Conservation (phyloP, 106 monocot species). For the Dactylorhiza incarnata region DNA sequence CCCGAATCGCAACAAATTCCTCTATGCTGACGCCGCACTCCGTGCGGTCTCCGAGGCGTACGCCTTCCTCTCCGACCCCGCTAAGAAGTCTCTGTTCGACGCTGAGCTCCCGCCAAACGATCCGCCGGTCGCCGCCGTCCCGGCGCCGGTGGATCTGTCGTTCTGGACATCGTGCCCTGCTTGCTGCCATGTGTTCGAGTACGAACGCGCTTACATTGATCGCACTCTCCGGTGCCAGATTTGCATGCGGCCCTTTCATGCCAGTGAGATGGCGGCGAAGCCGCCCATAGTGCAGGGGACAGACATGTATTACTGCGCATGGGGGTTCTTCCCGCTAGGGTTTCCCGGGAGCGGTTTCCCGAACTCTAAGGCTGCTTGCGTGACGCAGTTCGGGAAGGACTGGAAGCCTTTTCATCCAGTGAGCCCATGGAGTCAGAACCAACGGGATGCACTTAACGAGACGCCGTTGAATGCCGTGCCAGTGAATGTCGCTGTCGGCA, state of each 20-base stretch:
- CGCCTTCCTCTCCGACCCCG: conserved; percentile 44
- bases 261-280: conserved; percentile 23
- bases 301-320: conserved; percentile 23
- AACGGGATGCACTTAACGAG: neutral
- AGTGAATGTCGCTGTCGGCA: neutral
- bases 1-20: conserved; percentile 20
- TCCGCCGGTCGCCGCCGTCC: neutral
- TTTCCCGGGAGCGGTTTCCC: conserved; percentile 5
- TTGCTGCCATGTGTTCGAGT: conserved; percentile 51
- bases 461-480: conserved; percentile 9
- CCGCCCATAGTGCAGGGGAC: conserved; percentile 29
- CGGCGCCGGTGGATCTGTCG: neutral
- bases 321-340: conserved; percentile 38
- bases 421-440: neutral
- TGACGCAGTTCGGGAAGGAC: neutral
- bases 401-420: conserved; percentile 5
- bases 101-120: conserved; percentile 8
- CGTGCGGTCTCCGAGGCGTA: conserved; percentile 34
- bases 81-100: conserved; percentile 40
- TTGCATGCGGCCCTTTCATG: conserved; percentile 30
- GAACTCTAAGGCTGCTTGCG: neutral
- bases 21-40: conserved; percentile 33
- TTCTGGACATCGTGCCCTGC: conserved; percentile 56
- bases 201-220: conserved; percentile 20
- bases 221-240: conserved; percentile 31